Evolutionary conservation across 192 early-diverging fungal genomes (phyloP).

Genomic region (Lobosporangium transversale): DNA sequence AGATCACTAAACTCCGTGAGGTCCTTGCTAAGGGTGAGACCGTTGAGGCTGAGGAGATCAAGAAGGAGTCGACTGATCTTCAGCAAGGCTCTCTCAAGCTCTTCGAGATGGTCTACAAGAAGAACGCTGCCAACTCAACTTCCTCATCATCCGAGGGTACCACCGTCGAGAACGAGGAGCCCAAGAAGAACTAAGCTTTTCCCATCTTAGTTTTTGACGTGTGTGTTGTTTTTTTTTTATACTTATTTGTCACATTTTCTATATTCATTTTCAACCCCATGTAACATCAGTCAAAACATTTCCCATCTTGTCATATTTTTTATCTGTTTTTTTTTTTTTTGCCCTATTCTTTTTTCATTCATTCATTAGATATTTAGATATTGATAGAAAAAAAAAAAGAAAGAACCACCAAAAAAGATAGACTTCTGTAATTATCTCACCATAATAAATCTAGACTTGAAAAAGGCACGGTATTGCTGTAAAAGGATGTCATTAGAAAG

Average conservation of each 20-base stretch:
- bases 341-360: conserved; percentile 13
- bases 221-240: conserved; percentile 2
- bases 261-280: conserved; percentile 16
- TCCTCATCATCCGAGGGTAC: conserved; percentile 38
- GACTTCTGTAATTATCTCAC: neutral
- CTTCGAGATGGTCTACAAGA: conserved; percentile 98
- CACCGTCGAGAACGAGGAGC: conserved; percentile 51
- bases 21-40: conserved; percentile 72
- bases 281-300: conserved; percentile 21
- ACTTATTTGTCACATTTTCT: conserved; percentile 5
- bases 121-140: conserved; percentile 50
- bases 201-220: neutral
- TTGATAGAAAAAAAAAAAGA: neutral
- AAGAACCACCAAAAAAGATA: neutral
- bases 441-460: neutral
- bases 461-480: no score
- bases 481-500: no score
- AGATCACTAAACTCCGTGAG: conserved; percentile 86
- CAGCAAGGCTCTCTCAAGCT: conserved; percentile 93
- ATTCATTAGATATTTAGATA: neutral
- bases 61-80: conserved; percentile 85
- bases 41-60: conserved; percentile 84
- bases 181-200: conserved; percentile 43
- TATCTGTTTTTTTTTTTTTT: conserved; percentile 15
- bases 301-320: conserved; percentile 1